Base-by-base conservation (phyloP, 2,329 filamentous ascomycete genomes). In the Rhexocercosporidium sp. region DNA sequence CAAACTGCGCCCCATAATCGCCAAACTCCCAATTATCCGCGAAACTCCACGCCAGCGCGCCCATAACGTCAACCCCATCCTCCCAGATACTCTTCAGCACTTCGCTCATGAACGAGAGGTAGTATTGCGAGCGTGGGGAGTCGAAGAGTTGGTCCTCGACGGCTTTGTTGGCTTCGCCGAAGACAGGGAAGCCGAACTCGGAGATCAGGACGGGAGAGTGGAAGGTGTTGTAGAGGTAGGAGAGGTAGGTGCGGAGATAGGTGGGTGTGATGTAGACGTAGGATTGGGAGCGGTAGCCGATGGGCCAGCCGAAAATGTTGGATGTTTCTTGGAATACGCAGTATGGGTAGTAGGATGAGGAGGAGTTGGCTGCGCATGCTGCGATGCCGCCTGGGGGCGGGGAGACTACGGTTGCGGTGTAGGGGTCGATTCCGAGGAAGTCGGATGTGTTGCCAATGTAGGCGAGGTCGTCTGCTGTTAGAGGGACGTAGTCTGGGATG, bases 151-250 rank as follows among this genome's bases (percentile, higher is more conserved):
- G 82, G 63, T 83, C 82, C 3, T 76, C 66, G 8, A 83, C 78
- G 12, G 77, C 79, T 53, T 82, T 81, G 0, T 78, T 14, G 18
- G 44, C 77, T 71, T 87, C 85, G 9, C 72, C 81, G 59, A 81
- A 85, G 0, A 86, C 81, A 3, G 85, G 84, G 72, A 86, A 88
- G 0, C 87, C 87, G 69, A 88, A 88, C 72, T 89, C 86, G 7
- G 82, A 51, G 46, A 81, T 73, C 3, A 81, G 46, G 8, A 85
- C 78, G 0, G 84, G 83, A 0, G 76, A 74, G 37, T 77, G 81
- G 79, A 84, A 90, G 0, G 84, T 88, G 75, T 88, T 88, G 80
- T 83, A 86, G 1, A 90, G 77, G 72, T 88, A 89, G 70, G 80
- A 83, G 4, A 88, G 79, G 69, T 85, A 84, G 62, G 79, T 81